A percentile compares a stretch with the other conserved stretches of the same genome.
phyloP scores from a whole-genome alignment of 768 basidiomycete species.

The Boletus insuetus region DNA sequence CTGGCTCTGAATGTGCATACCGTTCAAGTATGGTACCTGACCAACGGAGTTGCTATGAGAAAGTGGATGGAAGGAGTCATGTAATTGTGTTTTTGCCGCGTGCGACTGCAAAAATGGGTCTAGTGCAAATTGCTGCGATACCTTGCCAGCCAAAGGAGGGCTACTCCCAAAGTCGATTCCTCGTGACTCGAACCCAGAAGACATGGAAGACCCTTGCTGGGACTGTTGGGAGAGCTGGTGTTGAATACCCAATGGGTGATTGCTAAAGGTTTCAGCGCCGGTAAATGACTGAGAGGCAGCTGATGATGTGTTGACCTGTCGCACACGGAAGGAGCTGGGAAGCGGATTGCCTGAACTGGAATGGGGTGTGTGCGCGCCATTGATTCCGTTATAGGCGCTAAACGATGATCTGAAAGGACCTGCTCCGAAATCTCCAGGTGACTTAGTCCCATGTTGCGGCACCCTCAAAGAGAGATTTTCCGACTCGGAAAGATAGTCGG shows the following conservation, averaged over 20 bases:
- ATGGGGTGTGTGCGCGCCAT: conserved; percentile 21
- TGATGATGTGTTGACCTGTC: conserved; percentile 32
- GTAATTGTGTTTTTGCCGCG: conserved; percentile 27
- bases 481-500: conserved; percentile 36
- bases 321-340: conserved; percentile 35
- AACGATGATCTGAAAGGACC: conserved; percentile 37
- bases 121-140: conserved; percentile 31
- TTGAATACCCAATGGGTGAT: conserved; percentile 30
- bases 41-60: conserved; percentile 31
- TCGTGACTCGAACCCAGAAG: conserved; percentile 27
- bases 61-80: conserved; percentile 33
- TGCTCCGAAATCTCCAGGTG: conserved; percentile 34
- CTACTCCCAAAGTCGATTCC: conserved; percentile 34
- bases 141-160: conserved; percentile 24
- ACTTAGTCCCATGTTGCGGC: conserved; percentile 26
- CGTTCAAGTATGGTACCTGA: conserved; percentile 38
- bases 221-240: conserved; percentile 35
- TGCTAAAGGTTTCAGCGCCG: conserved; percentile 21
- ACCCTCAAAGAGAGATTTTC: conserved; percentile 34
- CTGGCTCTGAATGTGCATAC: conserved; percentile 61
- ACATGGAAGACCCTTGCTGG: conserved; percentile 28
- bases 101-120: conserved; percentile 36
- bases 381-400: conserved; percentile 31
- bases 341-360: conserved; percentile 30
- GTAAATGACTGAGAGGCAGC: conserved; percentile 26